These are phyloP conservation scores for Geotrichum ghanense DNA, from an alignment of 805 yeast genomes.

Conservation along the genomic window DNA sequence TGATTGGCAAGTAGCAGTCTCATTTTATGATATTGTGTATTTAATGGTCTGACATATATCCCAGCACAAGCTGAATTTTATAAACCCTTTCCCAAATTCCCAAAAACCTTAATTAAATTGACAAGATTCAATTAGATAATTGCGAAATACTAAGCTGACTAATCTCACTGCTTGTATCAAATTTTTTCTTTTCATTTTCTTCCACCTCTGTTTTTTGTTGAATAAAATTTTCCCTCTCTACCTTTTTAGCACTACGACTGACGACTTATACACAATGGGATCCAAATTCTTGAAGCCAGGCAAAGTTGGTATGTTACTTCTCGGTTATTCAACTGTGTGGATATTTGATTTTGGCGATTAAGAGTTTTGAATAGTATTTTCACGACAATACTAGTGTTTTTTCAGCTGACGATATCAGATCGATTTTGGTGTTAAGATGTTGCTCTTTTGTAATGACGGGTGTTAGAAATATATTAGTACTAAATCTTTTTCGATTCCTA, in stretches of 20 bases:
- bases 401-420: no score
- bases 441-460: no score
- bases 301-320: slow-evolving; percentile 93
- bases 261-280: slow-evolving; percentile 42
- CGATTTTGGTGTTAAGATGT: no score
- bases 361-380: no score
- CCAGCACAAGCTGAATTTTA: no score
- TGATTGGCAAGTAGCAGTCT: no score
- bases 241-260: not conserved
- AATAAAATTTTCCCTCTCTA: slow-evolving; percentile 2
- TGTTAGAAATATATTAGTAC: no score
- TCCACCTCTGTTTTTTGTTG: not conserved
- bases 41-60: no score
- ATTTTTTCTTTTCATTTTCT: slow-evolving; percentile 1
- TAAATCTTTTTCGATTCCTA: no score
- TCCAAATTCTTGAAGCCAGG: slow-evolving; percentile 98
- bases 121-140: not conserved
- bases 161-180: not conserved
- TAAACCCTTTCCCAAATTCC: not conserved
- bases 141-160: not conserved
- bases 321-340: no score
- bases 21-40: no score
- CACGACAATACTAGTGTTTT: no score
- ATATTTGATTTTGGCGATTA: not conserved
- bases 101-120: not conserved